These are phyloP conservation scores for Pleurotus salmoneostramineus DNA, from an alignment of 768 basidiomycete genomes.

Conservation along the genomic window DNA sequence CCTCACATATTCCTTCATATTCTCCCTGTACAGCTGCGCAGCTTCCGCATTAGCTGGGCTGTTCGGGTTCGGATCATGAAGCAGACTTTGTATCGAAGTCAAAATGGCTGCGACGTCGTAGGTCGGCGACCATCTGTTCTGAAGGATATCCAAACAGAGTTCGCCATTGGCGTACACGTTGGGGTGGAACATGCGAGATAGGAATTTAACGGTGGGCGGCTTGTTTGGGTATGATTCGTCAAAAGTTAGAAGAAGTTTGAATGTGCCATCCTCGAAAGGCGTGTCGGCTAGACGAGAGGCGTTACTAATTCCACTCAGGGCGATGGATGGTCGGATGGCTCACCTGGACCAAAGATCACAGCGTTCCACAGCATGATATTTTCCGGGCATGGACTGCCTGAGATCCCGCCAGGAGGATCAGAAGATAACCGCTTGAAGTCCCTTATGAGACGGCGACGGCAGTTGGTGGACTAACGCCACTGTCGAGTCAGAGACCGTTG, in stretches of 20 bases:
- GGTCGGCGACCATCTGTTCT: slow-evolving; percentile 98
- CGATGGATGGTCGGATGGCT: slow-evolving; percentile 20
- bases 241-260: slow-evolving; percentile 92
- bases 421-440: slow-evolving; percentile 96
- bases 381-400: slow-evolving; percentile 94
- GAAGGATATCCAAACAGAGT: slow-evolving; percentile 96
- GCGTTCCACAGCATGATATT: slow-evolving; percentile 99
- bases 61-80: slow-evolving; percentile 98
- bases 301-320: slow-evolving; percentile 4
- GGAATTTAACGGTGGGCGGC: slow-evolving; percentile 95
- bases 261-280: slow-evolving; percentile 98
- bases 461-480: slow-evolving; percentile 83
- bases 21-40: slow-evolving; percentile 93
- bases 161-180: slow-evolving; percentile 99
- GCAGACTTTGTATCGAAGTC: slow-evolving; percentile 90
- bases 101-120: slow-evolving; percentile 99
- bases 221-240: slow-evolving; percentile 99
- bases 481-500: not conserved
- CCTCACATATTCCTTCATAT: slow-evolving; percentile 97
- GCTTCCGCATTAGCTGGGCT: slow-evolving; percentile 99
- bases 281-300: slow-evolving; percentile 70
- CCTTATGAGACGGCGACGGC: slow-evolving; percentile 91
- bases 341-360: slow-evolving; percentile 97
- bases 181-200: slow-evolving; percentile 98
- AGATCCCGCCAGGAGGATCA: slow-evolving; percentile 95